phyloP scores from a whole-genome alignment of 2,329 filamentous ascomycete species.

The Penicillium sp. region DNA sequence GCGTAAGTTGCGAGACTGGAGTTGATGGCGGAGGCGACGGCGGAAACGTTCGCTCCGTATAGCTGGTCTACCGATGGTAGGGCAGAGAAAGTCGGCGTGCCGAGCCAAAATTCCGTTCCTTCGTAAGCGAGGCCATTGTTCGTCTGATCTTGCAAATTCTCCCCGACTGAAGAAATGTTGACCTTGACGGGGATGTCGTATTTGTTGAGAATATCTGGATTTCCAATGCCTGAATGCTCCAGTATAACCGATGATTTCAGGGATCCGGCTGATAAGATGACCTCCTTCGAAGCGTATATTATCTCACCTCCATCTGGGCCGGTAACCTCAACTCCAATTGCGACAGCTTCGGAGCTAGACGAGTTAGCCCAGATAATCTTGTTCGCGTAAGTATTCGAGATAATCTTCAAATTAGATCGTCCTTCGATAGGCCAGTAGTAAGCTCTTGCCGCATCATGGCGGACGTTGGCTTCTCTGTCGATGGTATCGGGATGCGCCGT shows the following conservation, averaged over 20 bases:
- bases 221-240: slow-evolving; percentile 61
- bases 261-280: slow-evolving; percentile 60
- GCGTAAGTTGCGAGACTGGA: slow-evolving; percentile 26
- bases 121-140: slow-evolving; percentile 23
- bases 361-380: slow-evolving; percentile 39
- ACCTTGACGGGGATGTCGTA: slow-evolving; percentile 28
- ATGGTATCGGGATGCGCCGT: slow-evolving; percentile 44
- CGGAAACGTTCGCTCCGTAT: slow-evolving; percentile 20
- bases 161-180: slow-evolving; percentile 44
- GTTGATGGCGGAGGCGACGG: slow-evolving; percentile 19
- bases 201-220: slow-evolving; percentile 28
- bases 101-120: slow-evolving; percentile 16
- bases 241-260: slow-evolving; percentile 56
- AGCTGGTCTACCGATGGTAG: slow-evolving; percentile 23
- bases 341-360: slow-evolving; percentile 17
- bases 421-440: slow-evolving; percentile 47
- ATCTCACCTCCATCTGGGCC: slow-evolving; percentile 21
- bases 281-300: slow-evolving; percentile 45
- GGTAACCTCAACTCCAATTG: slow-evolving; percentile 32
- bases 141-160: slow-evolving; percentile 50
- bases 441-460: slow-evolving; percentile 49
- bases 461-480: slow-evolving; percentile 36
- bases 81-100: slow-evolving; percentile 21
- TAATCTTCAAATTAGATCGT: slow-evolving; percentile 46
- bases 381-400: slow-evolving; percentile 44